Percentiles rank a stretch among this genome's conserved stretches.
These are phyloP conservation scores for Malus hybrid DNA, from an alignment of 331 rosid genomes.

Conservation along the genomic window DNA sequence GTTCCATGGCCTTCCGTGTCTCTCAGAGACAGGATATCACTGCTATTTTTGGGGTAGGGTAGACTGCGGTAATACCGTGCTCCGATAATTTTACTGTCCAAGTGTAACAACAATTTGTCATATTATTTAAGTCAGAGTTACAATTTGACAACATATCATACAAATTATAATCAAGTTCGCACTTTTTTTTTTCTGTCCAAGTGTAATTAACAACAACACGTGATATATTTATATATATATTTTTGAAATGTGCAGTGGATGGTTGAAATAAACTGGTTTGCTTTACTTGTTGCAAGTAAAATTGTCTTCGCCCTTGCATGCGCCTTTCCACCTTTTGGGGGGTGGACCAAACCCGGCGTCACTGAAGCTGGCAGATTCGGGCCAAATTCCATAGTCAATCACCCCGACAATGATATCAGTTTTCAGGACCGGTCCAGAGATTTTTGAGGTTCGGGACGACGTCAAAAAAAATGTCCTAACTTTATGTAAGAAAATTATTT, in stretches of 20 bases:
- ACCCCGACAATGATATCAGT: conserved; percentile 36
- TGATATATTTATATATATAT: no score
- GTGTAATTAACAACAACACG: no score
- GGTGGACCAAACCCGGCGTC: conserved; percentile 45
- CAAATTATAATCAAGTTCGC: no score
- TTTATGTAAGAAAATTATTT: no score
- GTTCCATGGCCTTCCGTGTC: conserved; percentile 54
- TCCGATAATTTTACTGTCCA: conserved; percentile 46
- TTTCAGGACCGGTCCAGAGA: not conserved
- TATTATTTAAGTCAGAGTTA: not conserved
- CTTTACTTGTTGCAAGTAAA: conserved; percentile 57
- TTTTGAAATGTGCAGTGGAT: no score
- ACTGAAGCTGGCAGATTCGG: conserved; percentile 41
- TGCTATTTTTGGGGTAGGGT: no score
- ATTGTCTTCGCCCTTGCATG: conserved; percentile 25
- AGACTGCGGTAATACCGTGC: conserved; percentile 27
- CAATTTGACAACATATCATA: not conserved
- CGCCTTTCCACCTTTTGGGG: conserved; percentile 49
- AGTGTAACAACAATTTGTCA: not conserved
- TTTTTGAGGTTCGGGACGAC: no score
- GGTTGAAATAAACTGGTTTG: no score
- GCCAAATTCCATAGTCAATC: conserved; percentile 49
- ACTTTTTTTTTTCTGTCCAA: no score
- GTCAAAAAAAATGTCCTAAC: no score
- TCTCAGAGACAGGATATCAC: conserved; percentile 29